These are phyloP conservation scores for Termitomyces sp. DNA, from an alignment of 768 basidiomycete species.

Conservation along the genomic window DNA sequence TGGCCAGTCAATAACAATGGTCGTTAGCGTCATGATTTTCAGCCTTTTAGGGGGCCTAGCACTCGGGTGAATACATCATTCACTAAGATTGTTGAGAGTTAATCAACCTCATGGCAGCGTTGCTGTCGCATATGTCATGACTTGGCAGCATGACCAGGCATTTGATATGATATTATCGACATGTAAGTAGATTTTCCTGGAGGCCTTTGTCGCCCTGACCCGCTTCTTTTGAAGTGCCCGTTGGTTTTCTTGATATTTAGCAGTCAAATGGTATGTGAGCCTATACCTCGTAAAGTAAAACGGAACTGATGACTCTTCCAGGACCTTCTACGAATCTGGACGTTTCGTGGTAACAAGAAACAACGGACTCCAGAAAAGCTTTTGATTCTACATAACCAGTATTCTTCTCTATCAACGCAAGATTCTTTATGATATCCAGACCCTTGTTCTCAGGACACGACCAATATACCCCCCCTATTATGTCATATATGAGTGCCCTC, in stretches of 20 bases:
- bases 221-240: slow-evolving; percentile 14
- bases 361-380: neutral
- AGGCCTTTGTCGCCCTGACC: neutral
- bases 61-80: slow-evolving; percentile 15
- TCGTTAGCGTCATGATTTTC: slow-evolving; percentile 23
- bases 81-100: neutral
- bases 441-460: neutral
- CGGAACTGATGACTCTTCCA: neutral
- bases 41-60: slow-evolving; percentile 20
- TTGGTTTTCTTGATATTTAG: slow-evolving; percentile 20
- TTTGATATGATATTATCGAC: slow-evolving; percentile 21
- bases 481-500: neutral
- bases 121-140: slow-evolving; percentile 17
- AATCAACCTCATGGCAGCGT: slow-evolving; percentile 7
- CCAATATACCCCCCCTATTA: no score
- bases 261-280: slow-evolving; percentile 15
- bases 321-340: slow-evolving; percentile 11
- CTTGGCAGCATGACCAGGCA: slow-evolving; percentile 13
- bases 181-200: slow-evolving; percentile 7
- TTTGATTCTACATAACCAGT: slow-evolving; percentile 3
- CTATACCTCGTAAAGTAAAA: neutral
- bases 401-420: slow-evolving; percentile 4
- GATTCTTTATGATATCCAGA: neutral
- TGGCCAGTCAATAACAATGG: slow-evolving; percentile 18
- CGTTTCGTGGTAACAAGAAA: neutral